Base-by-base conservation (phyloP, 768 basidiomycete genomes). In the Suillus luteus region DNA sequence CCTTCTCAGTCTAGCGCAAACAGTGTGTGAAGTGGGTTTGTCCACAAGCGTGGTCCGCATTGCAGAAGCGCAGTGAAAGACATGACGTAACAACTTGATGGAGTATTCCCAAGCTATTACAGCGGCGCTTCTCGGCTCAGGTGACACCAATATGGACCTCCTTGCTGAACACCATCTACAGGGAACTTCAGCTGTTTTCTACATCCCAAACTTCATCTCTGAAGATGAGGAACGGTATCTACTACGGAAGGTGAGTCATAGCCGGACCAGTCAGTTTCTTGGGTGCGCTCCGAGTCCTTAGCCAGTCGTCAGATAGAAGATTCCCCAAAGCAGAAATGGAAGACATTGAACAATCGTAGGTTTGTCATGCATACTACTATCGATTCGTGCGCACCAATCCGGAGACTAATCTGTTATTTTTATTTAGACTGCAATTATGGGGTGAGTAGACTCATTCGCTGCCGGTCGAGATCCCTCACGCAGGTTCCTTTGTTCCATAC, bases 291-390 rank as follows among this genome's bases (percentile, higher is more conserved):
- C 31, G 31, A 31, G 4, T 31, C 54, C 35, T 59, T 55, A 51
- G 64, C 70, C 44, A 66, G 19, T 12, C 40, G 48, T 61, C 64
- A 96, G 95, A 92, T 96, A 65, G 71, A 76, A 46, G 91, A 91
- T 67, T 85, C 88, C 2, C 90, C 93, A n/a, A 86, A 85, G 68
- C 87, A 85, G 33, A 90, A 85, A 72, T 96, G 94, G 94, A 95
- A 89, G 73, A 84, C 81, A 14, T 79, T 93, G 12, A 79, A 83
- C 5, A 90, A 90, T 67, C 82, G 92, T 63, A 82, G 93, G 86
- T 87, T 71, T 67, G 57, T 58, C 17, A 58, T 12, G 17, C 10
- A 52, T 11, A 19, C 31, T 8, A 27, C 33, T 54, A 40, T 27
- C 24, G 24, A 17, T 37, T 11, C 22, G 35, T 41, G 14, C 22